Base-by-base conservation (phyloP, 306 rosid genomes). In the Prunus mume region DNA sequence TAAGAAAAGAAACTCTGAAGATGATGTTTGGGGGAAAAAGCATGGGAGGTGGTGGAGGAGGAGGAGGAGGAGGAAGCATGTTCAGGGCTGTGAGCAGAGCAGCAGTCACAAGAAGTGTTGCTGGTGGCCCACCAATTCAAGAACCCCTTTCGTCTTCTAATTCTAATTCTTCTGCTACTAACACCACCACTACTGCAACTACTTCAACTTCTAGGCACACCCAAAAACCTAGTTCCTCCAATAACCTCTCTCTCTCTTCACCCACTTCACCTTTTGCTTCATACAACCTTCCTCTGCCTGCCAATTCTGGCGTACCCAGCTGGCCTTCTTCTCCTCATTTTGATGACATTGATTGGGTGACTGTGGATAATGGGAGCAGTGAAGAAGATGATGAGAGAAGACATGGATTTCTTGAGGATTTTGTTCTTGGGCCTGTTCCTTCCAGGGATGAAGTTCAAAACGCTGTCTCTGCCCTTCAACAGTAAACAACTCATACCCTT, bases 381-480 rank as follows among this genome's bases (percentile, higher is more conserved):
- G 24, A 14, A 51, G 84, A 76, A 50, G 79, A 55, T 14, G 83
- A 43, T 54, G 74, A 76, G 79, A 62, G 46, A 9, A 22, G 15
- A 27, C 61, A 68, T 52, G 74, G 77, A 34, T 68, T 20, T 73
- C 55, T 19, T 38, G 84, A 84, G 60, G 86, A 72, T 52, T 32
- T 64, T 57, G 67, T 64, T 10, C 74, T 69, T 32, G 87, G 85
- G 12, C 65, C 87, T 64, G 88, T 78, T 80, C 91, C 91, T 66
- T 82, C 91, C 51, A 51, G 63, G 54, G 84, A 80, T 22, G 91
- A 87, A 75, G 91, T 87, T 74, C 88, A 80, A 51, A 50, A 30
- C 70, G 84, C 88, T 54, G 82, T 87, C 65, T 82, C 88, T 75
- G 79, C 88, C 45, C 80, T 87, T 70, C 87, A 83, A 78, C 85